Evolutionary conservation across 2,329 filamentous ascomycete species (phyloP).

Genomic region (Xylariales sp.): DNA sequence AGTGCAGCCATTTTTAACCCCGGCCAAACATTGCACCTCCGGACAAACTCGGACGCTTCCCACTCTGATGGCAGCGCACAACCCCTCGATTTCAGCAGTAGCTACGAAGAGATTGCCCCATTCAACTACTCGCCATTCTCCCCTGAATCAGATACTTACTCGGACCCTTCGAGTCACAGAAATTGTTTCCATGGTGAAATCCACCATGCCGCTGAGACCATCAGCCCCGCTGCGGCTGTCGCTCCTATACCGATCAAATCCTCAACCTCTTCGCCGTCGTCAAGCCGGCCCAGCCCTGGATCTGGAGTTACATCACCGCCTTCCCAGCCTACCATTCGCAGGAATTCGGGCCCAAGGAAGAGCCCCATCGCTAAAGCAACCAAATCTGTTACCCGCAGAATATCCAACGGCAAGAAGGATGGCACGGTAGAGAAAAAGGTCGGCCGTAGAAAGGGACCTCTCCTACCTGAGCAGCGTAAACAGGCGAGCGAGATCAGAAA

Average conservation of each 20-base stretch:
- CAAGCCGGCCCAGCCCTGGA: slow-evolving; percentile 57
- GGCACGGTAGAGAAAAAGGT: slow-evolving; percentile 82
- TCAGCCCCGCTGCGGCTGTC: slow-evolving; percentile 65
- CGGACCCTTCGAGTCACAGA: slow-evolving; percentile 56
- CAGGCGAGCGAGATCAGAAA: slow-evolving; percentile 97
- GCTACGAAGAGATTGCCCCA: slow-evolving; percentile 70
- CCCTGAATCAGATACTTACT: slow-evolving; percentile 71
- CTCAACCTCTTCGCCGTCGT: slow-evolving; percentile 40
- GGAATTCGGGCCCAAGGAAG: slow-evolving; percentile 68
- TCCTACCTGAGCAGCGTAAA: slow-evolving; percentile 90
- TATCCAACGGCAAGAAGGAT: slow-evolving; percentile 73
- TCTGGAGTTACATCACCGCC: slow-evolving; percentile 58
- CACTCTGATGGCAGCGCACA: slow-evolving; percentile 61
- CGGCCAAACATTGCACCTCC: slow-evolving; percentile 81
- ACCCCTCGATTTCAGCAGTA: slow-evolving; percentile 63
- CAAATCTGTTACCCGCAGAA: slow-evolving; percentile 81
- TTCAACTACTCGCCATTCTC: slow-evolving; percentile 79
- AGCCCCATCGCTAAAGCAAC: slow-evolving; percentile 77
- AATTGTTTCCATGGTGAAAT: slow-evolving; percentile 58
- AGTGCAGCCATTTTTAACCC: slow-evolving; percentile 82
- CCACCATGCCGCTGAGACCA: slow-evolving; percentile 47
- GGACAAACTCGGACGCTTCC: slow-evolving; percentile 82
- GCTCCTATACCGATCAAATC: slow-evolving; percentile 65
- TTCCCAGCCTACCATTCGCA: slow-evolving; percentile 55
- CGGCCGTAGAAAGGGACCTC: slow-evolving; percentile 81